Evolutionary conservation across 2,329 filamentous ascomycete species (phyloP).

Genomic region (Simplicillium aogashimaense): DNA sequence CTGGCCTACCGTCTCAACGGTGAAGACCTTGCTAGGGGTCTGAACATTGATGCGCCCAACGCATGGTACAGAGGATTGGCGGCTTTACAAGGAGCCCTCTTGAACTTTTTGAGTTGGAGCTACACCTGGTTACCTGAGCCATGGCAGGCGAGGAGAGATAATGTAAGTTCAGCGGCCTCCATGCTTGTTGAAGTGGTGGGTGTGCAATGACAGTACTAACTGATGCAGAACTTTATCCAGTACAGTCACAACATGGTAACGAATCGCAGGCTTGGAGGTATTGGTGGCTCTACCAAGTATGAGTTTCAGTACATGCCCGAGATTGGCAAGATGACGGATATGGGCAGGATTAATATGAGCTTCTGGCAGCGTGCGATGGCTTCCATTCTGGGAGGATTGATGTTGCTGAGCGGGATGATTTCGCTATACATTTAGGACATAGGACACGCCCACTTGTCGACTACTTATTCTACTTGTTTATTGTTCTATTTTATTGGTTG

Average conservation of each 20-base stretch:
- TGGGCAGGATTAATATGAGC: constrained; percentile 13
- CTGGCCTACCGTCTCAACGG: constrained; percentile 64
- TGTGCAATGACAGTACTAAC: constrained; percentile 4
- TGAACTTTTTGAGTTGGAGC: constrained; percentile 43
- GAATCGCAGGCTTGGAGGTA: constrained; percentile 48
- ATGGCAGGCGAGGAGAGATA: constrained; percentile 24
- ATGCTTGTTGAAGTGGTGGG: not conserved
- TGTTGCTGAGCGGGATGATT: too few species aligned
- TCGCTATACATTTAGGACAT: too few species aligned
- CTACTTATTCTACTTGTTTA: too few species aligned
- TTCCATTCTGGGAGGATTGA: too few species aligned
- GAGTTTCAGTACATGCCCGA: constrained; percentile 61
- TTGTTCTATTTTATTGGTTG: too few species aligned
- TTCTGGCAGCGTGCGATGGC: not conserved
- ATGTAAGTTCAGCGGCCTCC: constrained; percentile 14
- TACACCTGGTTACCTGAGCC: constrained; percentile 23
- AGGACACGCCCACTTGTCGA: too few species aligned
- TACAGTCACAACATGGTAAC: constrained; percentile 41
- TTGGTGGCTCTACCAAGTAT: constrained; percentile 54
- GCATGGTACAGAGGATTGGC: constrained; percentile 51
- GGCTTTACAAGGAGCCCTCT: constrained; percentile 56
- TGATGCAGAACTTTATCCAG: constrained; percentile 9
- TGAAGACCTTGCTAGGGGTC: constrained; percentile 44
- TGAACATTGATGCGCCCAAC: constrained; percentile 47
- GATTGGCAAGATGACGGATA: constrained; percentile 22